These are phyloP conservation scores for Ceriops decandra DNA, from an alignment of 345 rosid genomes.

Conservation along the genomic window DNA sequence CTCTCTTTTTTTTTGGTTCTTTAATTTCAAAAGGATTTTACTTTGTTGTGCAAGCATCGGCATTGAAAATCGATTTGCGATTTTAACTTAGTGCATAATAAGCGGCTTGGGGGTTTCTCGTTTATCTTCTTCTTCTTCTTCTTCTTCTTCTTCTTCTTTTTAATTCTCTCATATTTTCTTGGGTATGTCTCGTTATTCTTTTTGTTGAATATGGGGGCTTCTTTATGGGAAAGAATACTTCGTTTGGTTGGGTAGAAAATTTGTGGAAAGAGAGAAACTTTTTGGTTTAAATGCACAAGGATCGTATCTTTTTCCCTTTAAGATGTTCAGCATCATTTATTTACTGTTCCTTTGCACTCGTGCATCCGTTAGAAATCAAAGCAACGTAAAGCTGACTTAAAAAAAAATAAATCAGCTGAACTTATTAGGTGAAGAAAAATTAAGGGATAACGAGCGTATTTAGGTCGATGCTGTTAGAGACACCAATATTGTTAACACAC, in stretches of 20 bases:
- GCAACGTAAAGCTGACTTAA: too few species aligned
- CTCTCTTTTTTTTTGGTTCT: too few species aligned
- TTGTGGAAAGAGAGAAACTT: not conserved
- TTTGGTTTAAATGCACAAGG: too few species aligned
- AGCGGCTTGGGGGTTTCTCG: not conserved
- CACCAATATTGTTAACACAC: too few species aligned
- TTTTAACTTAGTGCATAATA: not conserved
- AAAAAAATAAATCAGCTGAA: too few species aligned
- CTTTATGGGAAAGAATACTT: not conserved
- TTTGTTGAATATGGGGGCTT: constrained; percentile 9
- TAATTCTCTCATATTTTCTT: not conserved
- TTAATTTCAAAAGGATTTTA: not conserved
- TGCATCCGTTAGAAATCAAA: too few species aligned
- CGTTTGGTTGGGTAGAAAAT: not conserved
- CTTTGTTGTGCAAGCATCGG: not conserved
- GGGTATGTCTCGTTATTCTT: not conserved
- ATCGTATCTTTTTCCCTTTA: not conserved
- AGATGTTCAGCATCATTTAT: not conserved
- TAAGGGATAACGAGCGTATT: too few species aligned
- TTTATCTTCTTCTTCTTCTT: not conserved
- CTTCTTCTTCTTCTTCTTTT: too few species aligned
- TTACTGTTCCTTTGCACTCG: too few species aligned
- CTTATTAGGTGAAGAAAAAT: too few species aligned
- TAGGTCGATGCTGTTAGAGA: too few species aligned
- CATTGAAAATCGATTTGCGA: too few species aligned